These are phyloP conservation scores for Vaccinium myrtillus DNA, from an alignment of 148 eudicot genomes.

Conservation along the genomic window DNA sequence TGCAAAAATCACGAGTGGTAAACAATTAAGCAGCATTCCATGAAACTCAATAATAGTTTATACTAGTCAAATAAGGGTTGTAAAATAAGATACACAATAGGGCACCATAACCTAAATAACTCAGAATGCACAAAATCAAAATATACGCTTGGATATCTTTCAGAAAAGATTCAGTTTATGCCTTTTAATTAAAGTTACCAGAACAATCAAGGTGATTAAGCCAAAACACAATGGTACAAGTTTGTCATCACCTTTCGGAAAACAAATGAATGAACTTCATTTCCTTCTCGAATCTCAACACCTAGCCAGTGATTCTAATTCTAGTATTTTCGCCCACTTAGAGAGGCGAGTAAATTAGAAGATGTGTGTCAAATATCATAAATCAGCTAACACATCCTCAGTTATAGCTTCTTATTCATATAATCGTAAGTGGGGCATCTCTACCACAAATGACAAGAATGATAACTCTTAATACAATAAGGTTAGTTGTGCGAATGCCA, in stretches of 20 bases:
- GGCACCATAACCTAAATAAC: not conserved
- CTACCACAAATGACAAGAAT: not conserved
- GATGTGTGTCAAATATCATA: not conserved
- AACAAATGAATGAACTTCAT: not conserved
- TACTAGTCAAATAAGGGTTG: not conserved
- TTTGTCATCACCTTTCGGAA: not conserved
- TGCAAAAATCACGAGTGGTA: constrained; percentile 24
- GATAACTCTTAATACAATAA: not conserved
- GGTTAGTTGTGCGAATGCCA: not conserved
- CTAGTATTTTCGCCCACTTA: not conserved
- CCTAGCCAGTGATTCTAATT: not conserved
- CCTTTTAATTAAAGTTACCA: not conserved
- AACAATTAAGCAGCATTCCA: not conserved
- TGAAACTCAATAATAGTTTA: not conserved
- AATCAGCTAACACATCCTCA: constrained; percentile 4
- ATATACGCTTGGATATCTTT: not conserved
- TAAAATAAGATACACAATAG: not conserved
- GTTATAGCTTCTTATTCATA: not conserved
- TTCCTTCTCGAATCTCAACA: not conserved
- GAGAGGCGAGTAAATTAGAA: not conserved
- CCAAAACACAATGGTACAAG: not conserved
- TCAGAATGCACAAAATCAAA: not conserved
- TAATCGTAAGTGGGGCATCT: not conserved
- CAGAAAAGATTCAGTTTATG: not conserved
- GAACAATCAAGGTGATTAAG: too few relatives aligned